Percentiles rank a stretch among this genome's conserved stretches.
Evolutionary conservation across 169 alveolate species (phyloP).

Genomic region (Cryptosporidium bovis): DNA sequence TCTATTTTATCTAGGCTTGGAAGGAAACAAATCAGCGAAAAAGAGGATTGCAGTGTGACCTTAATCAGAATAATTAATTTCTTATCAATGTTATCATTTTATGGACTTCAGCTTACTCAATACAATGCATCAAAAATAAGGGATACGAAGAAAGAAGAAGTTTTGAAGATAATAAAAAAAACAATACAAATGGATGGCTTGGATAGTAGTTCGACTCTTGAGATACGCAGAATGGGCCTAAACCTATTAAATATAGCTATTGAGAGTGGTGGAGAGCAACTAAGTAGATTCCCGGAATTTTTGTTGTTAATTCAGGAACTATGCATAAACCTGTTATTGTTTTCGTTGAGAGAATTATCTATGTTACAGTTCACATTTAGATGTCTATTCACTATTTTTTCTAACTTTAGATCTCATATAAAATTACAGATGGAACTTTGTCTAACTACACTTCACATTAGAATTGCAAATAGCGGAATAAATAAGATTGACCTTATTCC

Average conservation of each 20-base stretch:
- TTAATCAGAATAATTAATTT: slow-evolving; percentile 32
- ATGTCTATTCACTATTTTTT: slow-evolving; percentile 36
- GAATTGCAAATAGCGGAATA: slow-evolving; percentile 33
- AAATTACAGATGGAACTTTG: slow-evolving; percentile 53
- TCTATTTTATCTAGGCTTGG: slow-evolving; percentile 12
- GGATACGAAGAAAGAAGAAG: slow-evolving; percentile 8
- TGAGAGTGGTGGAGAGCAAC: slow-evolving; percentile 57
- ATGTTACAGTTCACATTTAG: slow-evolving; percentile 39
- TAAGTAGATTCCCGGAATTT: slow-evolving; percentile 4
- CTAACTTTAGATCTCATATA: slow-evolving; percentile 18
- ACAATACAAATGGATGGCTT: slow-evolving; percentile 29
- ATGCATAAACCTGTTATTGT: slow-evolving; percentile 22
- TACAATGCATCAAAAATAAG: neutral
- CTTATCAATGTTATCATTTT: slow-evolving; percentile 35
- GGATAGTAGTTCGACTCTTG: slow-evolving; percentile 11
- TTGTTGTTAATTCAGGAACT: slow-evolving; percentile 2
- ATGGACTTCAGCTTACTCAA: neutral
- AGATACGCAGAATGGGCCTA: slow-evolving; percentile 63
- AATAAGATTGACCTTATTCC: slow-evolving; percentile 22
- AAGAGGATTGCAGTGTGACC: neutral
- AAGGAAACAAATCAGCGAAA: neutral
- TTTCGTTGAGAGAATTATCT: slow-evolving; percentile 10
- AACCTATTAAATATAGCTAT: slow-evolving; percentile 37
- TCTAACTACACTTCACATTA: slow-evolving; percentile 21
- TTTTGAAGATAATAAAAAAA: slow-evolving; percentile 26